Base-by-base conservation (phyloP, 2,329 filamentous ascomycete genomes). In the Hypoxylon sp. region DNA sequence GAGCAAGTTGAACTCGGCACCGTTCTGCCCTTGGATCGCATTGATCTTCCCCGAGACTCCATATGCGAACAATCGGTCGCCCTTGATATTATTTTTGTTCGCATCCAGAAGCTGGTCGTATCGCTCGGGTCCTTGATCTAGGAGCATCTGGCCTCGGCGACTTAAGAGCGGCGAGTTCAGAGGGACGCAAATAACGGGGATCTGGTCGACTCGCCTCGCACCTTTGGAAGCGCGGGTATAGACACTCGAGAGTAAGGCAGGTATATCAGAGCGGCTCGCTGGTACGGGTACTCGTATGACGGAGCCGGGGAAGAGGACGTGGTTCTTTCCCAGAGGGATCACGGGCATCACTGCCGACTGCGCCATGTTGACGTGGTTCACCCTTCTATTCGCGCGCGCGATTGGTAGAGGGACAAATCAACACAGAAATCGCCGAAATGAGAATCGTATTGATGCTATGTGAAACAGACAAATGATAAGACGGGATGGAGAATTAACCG, bases 121-220 rank as follows among this genome's bases (percentile, higher is more conserved):
- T 68, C 84, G 83, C 41, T 83, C 81, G 23, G 86, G 85, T 39
- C 85, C 87, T 74, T 89, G 85, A 57, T 91, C 87, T 59, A 96
- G 86, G 70, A 97, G 84, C 61, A 89, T 86, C 78, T 94, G 90
- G 46, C 94, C 94, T 74, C 93, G 89, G 27, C 86, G 84, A 62
- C 89, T 90, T 25, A 97, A 84, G 23, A 90, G 85, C 3, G 90
- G 90, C 52, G 93, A 96, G 69, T 85, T 90, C 65, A 97, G 84
- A 19, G 96, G 96, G 58, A 98, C 89, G 78, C 95, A 98, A 56
- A 91, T 93, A 70, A 98, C 90, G 7, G 92, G 90, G 71, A 97
- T 88, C 70, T 84, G 83, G 71, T 89, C 87, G 74, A 90, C 84
- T 68, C 86, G 83, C 71, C 88, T 86, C 27, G 88, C 87, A 70